These are phyloP conservation scores for Colletotrichum trifolii DNA, from an alignment of 2,329 filamentous ascomycete species.

Conservation along the genomic window DNA sequence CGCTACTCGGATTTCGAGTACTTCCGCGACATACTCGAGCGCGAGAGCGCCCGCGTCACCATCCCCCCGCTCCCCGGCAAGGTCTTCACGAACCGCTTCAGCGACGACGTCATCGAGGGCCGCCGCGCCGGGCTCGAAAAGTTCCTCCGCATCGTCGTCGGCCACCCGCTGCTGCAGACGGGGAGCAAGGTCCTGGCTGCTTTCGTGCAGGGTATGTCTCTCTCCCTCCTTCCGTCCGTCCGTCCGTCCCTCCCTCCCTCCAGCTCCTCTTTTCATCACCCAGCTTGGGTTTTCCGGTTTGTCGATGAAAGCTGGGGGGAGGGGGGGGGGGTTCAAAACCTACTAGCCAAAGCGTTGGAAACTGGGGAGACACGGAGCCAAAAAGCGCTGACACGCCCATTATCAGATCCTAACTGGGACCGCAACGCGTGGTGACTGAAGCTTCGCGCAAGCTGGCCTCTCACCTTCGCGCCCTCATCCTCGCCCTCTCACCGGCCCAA, in stretches of 20 bases:
- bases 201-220: conserved; percentile 86
- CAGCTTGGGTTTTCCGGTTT: neutral
- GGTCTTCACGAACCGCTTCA: conserved; percentile 98
- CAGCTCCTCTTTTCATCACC: too few species aligned
- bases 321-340: neutral
- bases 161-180: conserved; percentile 95
- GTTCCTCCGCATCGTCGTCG: conserved; percentile 97
- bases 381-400: neutral
- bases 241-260: too few species aligned
- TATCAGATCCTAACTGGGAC: conserved; percentile 86
- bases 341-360: neutral
- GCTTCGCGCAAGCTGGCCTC: conserved; percentile 34
- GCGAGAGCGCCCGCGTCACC: conserved; percentile 91
- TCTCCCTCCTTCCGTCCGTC: too few species aligned
- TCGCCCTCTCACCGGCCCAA: conserved; percentile 27
- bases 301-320: neutral
- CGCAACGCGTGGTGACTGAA: conserved; percentile 81
- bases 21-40: conserved; percentile 97
- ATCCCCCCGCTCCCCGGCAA: conserved; percentile 97
- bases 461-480: conserved; percentile 14
- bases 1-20: conserved; percentile 99
- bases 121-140: conserved; percentile 90
- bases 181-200: conserved; percentile 96
- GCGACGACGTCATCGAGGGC: conserved; percentile 97
- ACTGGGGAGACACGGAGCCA: neutral